These are phyloP conservation scores for Aspergillus sp. DNA, from an alignment of 2,329 filamentous ascomycete species.

Conservation along the genomic window DNA sequence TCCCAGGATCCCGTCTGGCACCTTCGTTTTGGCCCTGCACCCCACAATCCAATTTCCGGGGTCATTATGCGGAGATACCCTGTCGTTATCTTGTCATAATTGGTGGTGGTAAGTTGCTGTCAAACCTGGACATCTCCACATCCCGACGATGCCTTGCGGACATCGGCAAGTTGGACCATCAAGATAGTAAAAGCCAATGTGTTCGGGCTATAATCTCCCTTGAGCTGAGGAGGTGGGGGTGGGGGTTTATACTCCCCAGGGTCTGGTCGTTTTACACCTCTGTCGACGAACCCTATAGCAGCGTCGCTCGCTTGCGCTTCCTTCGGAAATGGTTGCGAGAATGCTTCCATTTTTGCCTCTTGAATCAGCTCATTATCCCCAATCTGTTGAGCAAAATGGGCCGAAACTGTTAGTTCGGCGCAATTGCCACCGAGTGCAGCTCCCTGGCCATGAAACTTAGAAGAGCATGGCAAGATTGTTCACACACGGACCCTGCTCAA, in stretches of 20 bases:
- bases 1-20: background rate
- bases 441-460: background rate
- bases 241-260: background rate
- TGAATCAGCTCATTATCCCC: background rate
- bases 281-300: background rate
- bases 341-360: background rate
- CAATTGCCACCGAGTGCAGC: background rate
- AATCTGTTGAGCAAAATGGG: background rate
- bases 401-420: background rate
- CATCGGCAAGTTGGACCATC: background rate
- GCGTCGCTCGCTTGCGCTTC: background rate
- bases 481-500: background rate
- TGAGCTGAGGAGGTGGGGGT: background rate
- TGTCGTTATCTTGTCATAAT: background rate
- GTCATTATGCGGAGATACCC: background rate
- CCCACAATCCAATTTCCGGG: background rate
- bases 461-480: background rate
- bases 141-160: background rate
- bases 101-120: background rate
- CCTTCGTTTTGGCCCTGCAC: background rate
- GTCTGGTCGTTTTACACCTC: background rate
- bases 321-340: background rate
- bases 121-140: background rate
- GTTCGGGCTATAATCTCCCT: background rate
- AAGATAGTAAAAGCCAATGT: background rate